phyloP scores from a whole-genome alignment of 2,329 filamentous ascomycete genomes.

The Xylariaceae sp. region DNA sequence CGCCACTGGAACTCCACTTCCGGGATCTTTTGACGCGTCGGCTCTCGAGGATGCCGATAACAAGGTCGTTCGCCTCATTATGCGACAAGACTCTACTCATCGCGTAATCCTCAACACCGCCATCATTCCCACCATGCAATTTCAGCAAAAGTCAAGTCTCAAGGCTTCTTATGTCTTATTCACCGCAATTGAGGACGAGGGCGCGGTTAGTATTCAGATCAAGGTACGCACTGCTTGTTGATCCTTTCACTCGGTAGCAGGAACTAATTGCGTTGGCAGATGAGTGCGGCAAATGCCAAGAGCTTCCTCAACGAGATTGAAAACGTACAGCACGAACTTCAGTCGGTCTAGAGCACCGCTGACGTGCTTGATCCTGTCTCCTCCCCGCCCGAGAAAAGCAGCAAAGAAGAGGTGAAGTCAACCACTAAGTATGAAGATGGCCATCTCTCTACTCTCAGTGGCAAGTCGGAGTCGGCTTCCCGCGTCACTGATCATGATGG shows the following conservation, averaged over 20 bases:
- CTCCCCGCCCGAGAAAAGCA: not conserved
- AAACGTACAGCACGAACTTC: constrained; percentile 47
- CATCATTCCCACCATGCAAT: constrained; percentile 71
- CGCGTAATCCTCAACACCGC: constrained; percentile 82
- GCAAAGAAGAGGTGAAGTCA: not conserved
- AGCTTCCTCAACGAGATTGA: constrained; percentile 46
- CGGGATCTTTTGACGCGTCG: constrained; percentile 53
- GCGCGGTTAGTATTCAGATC: constrained; percentile 55
- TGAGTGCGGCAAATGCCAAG: constrained; percentile 50
- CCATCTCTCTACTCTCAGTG: not conserved
- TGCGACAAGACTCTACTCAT: constrained; percentile 86
- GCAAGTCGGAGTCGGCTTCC: not conserved
- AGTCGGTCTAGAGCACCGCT: constrained; percentile 31
- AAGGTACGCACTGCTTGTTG: constrained; percentile 43
- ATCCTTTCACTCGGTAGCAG: not conserved
- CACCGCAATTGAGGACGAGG: constrained; percentile 55
- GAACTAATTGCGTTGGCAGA: constrained; percentile 33
- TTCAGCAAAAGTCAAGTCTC: constrained; percentile 69
- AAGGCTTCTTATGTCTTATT: constrained; percentile 66
- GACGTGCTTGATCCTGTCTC: constrained; percentile 8
- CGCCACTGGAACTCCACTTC: constrained; percentile 40
- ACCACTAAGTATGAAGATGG: not conserved
- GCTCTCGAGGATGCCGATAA: constrained; percentile 44
- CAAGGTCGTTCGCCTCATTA: constrained; percentile 67
- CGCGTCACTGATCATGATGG: not conserved